A percentile compares a stretch with the other conserved stretches of the same genome.
Conservation (phyloP, 192 early-diverging fungal genomes). For the Irineochytrium annulatum region DNA sequence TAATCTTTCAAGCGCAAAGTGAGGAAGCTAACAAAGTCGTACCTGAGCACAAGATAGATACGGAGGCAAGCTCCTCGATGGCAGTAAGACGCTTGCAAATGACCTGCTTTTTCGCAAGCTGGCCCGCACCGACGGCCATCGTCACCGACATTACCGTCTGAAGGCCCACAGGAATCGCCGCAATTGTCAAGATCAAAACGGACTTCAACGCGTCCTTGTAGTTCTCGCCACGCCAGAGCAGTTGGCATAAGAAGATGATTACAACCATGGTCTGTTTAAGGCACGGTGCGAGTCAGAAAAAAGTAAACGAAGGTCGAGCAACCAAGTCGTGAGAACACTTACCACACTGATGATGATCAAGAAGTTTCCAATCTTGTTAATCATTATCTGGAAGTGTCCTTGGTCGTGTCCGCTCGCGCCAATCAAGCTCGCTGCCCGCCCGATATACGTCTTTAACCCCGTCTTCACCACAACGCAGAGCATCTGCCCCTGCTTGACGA, state of each 20-base stretch:
- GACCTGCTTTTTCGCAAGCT: conserved; percentile 83
- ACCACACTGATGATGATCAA: conserved; percentile 69
- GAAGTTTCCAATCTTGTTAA: conserved; percentile 91
- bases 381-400: conserved; percentile 96
- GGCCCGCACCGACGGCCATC: conserved; percentile 87
- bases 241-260: conserved; percentile 70
- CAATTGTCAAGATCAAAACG: conserved; percentile 86
- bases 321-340: conserved; percentile 6
- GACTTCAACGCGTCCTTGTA: conserved; percentile 46
- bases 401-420: conserved; percentile 82
- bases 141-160: conserved; percentile 92
- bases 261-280: conserved; percentile 34
- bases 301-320: background rate
- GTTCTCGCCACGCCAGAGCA: conserved; percentile 46
- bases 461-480: conserved; percentile 90
- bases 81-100: conserved; percentile 93
- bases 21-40: too few species aligned
- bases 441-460: conserved; percentile 90
- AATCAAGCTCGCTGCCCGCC: conserved; percentile 89
- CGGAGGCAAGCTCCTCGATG: conserved; percentile 87
- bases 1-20: too few species aligned
- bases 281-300: conserved; percentile 1
- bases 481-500: conserved; percentile 94
- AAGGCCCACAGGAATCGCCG: conserved; percentile 88
- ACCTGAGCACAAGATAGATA: conserved; percentile 82